phyloP scores from a whole-genome alignment of 2,329 filamentous ascomycete genomes.

The Hortaea werneckii region DNA sequence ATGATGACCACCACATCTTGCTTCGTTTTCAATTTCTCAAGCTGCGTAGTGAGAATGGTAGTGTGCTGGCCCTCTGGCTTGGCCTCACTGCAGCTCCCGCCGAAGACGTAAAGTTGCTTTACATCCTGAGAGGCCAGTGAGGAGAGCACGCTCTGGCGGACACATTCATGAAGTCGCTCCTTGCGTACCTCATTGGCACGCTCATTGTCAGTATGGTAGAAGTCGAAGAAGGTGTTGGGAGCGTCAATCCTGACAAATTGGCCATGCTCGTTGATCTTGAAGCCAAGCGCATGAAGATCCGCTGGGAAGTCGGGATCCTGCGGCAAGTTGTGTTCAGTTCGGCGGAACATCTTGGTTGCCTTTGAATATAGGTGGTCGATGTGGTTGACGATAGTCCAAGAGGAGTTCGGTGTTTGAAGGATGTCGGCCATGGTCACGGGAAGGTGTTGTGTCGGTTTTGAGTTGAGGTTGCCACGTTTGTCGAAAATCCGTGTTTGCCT shows the following conservation, averaged over 20 bases:
- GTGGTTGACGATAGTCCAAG: too few relatives aligned
- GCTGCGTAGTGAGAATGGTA: constrained; percentile 54
- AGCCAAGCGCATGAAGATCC: constrained; percentile 65
- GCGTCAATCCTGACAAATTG: constrained; percentile 9
- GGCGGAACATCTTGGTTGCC: constrained; percentile 66
- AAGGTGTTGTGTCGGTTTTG: neutral
- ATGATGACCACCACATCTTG: constrained; percentile 60
- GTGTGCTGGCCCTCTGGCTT: constrained; percentile 46
- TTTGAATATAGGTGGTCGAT: too few relatives aligned
- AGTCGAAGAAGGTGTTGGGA: constrained; percentile 55
- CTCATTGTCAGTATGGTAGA: constrained; percentile 60
- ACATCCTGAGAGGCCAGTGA: constrained; percentile 12
- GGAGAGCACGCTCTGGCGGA: constrained; percentile 15
- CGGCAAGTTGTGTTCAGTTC: constrained; percentile 58
- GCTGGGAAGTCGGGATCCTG: constrained; percentile 55
- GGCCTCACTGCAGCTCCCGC: neutral
- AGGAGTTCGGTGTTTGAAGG: too few relatives aligned
- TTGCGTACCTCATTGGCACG: constrained; percentile 68
- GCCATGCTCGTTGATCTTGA: constrained; percentile 10
- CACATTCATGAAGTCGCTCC: constrained; percentile 48
- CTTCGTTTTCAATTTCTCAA: constrained; percentile 42
- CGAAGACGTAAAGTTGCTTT: constrained; percentile 17
- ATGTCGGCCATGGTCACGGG: too few relatives aligned
- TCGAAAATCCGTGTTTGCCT: neutral
- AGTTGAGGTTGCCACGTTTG: neutral